These are phyloP conservation scores for Lichtheimia ramosa DNA, from an alignment of 371 early-diverging fungal species.

Conservation along the genomic window DNA sequence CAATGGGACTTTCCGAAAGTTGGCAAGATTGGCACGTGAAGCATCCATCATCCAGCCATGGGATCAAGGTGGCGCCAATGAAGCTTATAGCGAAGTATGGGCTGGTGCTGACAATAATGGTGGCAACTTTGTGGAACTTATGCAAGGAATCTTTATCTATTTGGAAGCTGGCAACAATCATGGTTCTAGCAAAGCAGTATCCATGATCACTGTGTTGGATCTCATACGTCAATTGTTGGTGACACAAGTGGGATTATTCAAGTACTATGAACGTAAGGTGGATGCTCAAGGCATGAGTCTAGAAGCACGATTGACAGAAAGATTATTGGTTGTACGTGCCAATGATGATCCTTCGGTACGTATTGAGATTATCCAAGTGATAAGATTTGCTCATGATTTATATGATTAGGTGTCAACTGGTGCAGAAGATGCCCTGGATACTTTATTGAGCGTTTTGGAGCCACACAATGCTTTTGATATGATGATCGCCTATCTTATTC, in stretches of 20 bases:
- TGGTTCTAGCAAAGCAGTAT: neutral
- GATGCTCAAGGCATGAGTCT: slow-evolving; percentile 35
- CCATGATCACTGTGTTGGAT: slow-evolving; percentile 23
- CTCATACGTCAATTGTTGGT: slow-evolving; percentile 39
- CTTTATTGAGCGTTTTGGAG: slow-evolving; percentile 33
- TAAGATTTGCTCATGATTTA: neutral
- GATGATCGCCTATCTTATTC: slow-evolving; percentile 37
- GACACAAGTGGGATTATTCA: slow-evolving; percentile 41
- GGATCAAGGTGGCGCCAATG: slow-evolving; percentile 46
- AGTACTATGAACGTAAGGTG: slow-evolving; percentile 37
- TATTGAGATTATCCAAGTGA: neutral
- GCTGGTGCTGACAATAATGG: slow-evolving; percentile 38
- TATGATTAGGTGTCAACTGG: slow-evolving; percentile 35
- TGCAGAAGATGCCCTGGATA: slow-evolving; percentile 52
- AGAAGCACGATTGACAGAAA: slow-evolving; percentile 36
- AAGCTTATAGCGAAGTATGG: slow-evolving; percentile 41
- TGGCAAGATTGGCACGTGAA: slow-evolving; percentile 39
- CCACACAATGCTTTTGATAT: slow-evolving; percentile 46
- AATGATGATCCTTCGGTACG: slow-evolving; percentile 35
- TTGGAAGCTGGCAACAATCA: slow-evolving; percentile 8
- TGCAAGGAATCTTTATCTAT: slow-evolving; percentile 27
- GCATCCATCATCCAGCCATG: slow-evolving; percentile 38
- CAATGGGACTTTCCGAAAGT: slow-evolving; percentile 30
- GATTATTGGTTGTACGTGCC: slow-evolving; percentile 27
- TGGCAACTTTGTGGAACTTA: slow-evolving; percentile 44